Evolutionary conservation across 306 rosid species (phyloP), one percentile per base, ranked within the genome.

Genomic region (Oemleria cerasiformis): DNA sequence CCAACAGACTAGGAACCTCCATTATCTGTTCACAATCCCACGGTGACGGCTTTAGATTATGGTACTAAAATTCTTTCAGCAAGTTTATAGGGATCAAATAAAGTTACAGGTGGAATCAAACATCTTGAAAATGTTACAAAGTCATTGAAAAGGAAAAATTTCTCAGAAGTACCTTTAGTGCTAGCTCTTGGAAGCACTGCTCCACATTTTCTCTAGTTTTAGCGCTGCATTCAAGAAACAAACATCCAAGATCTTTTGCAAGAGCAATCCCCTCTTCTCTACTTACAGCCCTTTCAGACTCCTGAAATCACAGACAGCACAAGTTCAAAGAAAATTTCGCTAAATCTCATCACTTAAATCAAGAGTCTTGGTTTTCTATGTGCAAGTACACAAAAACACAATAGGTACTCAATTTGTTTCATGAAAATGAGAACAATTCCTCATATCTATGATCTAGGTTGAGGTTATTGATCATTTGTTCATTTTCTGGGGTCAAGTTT

Each of bases 141-240:
- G 36, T 12, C 19, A 9, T 15, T 67, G 5, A 23, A 65, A 21
- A 42, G 44, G 13, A 51, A 19, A 19, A 19, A n/a, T 23, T 16
- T 50, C 30, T 25, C n/a, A 25, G 12, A 36, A 42, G 36, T 86
- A 94, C 99, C 99, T 91, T 91, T 23, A 87, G 78, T 43, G 96
- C 86, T 79, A 94, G 97, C 69, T 91, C 96, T 83, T 94, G 82
- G 30, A 94, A 94, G 88, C 97, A 91, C 34, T 65, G 79, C 78
- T 86, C 96, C 78, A 91, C 99, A 45, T 94, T 94, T 74, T 91
- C 92, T 82, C 96, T 76, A 38, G 97, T 94, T 82, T 88, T 94
- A 61, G 99, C 99, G 73, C 99, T 94, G 55, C 99, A 94, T 83
- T 94, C 99, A 40, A 82, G 83, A 80, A 94, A 94, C 85, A 79